These are phyloP conservation scores for Fusarium citri DNA, from an alignment of 2,329 filamentous ascomycete species.

Conservation along the genomic window DNA sequence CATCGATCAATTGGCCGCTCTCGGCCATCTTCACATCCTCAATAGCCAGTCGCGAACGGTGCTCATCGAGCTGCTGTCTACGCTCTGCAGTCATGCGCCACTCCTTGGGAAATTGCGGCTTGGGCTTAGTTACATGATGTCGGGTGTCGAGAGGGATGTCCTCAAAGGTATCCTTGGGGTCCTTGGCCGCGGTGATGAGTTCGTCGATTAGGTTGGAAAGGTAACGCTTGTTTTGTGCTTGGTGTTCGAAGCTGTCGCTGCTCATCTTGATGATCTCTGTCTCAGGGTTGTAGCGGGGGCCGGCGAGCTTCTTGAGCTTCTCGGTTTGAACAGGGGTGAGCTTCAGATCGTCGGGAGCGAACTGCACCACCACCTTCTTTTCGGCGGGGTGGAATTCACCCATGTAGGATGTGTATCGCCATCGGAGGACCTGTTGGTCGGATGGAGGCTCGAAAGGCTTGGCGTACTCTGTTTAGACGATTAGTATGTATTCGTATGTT, in stretches of 20 bases:
- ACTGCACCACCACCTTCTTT: conserved; percentile 94
- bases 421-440: conserved; percentile 79
- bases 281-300: conserved; percentile 87
- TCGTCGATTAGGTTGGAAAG: conserved; percentile 81
- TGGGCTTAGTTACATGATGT: conserved; percentile 79
- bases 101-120: conserved; percentile 79
- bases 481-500: conserved; percentile 17
- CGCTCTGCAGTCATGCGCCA: conserved; percentile 85
- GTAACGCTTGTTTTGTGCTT: conserved; percentile 97
- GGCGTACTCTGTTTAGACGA: conserved; percentile 73
- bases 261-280: conserved; percentile 88
- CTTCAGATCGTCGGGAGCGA: conserved; percentile 78
- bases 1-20: conserved; percentile 69
- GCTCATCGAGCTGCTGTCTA: conserved; percentile 71
- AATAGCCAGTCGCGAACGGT: conserved; percentile 63
- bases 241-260: conserved; percentile 87
- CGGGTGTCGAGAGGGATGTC: conserved; percentile 91
- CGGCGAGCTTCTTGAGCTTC: conserved; percentile 90
- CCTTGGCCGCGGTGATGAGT: conserved; percentile 80
- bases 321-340: conserved; percentile 74
- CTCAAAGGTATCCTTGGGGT: conserved; percentile 82
- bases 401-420: conserved; percentile 97
- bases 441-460: conserved; percentile 82
- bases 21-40: conserved; percentile 67
- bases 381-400: conserved; percentile 92